phyloP scores from a whole-genome alignment of 306 rosid species.

The Herpetospermum pedunculosum region DNA sequence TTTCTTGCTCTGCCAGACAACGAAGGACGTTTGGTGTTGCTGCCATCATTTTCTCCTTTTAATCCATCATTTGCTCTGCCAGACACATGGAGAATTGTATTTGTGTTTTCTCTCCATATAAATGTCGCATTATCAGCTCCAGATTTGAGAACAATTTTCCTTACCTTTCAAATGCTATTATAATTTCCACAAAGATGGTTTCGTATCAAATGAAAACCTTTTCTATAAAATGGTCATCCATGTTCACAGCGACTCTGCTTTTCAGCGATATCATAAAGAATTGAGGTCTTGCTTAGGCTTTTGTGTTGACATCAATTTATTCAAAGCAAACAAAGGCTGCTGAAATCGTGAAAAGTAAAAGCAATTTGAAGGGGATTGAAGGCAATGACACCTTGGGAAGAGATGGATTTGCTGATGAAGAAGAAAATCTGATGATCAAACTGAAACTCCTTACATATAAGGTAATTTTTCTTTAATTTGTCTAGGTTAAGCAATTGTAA shows the following conservation, averaged over 20 bases:
- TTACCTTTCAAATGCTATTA: conserved; percentile 61
- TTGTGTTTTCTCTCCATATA: neutral
- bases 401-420: conserved; percentile 75
- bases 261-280: conserved; percentile 76
- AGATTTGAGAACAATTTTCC: neutral
- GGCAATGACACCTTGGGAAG: conserved; percentile 24
- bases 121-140: neutral
- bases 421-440: conserved; percentile 93
- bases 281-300: conserved; percentile 68
- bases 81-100: too few relatives aligned
- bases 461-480: conserved; percentile 28
- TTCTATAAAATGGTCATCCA: conserved; percentile 94
- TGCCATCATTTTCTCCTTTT: neutral
- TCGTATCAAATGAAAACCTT: conserved; percentile 47
- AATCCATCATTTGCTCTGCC: too few relatives aligned
- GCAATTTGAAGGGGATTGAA: conserved; percentile 26
- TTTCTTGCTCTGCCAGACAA: conserved; percentile 47
- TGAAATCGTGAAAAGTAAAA: conserved; percentile 33
- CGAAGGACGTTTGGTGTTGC: conserved; percentile 44
- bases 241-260: conserved; percentile 73
- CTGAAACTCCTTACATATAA: conserved; percentile 88
- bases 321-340: conserved; percentile 58
- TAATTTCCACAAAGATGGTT: conserved; percentile 61
- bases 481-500: neutral
- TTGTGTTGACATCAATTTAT: conserved; percentile 75